phyloP scores from a whole-genome alignment of 345 rosid genomes.

The Camelina neglecta region DNA sequence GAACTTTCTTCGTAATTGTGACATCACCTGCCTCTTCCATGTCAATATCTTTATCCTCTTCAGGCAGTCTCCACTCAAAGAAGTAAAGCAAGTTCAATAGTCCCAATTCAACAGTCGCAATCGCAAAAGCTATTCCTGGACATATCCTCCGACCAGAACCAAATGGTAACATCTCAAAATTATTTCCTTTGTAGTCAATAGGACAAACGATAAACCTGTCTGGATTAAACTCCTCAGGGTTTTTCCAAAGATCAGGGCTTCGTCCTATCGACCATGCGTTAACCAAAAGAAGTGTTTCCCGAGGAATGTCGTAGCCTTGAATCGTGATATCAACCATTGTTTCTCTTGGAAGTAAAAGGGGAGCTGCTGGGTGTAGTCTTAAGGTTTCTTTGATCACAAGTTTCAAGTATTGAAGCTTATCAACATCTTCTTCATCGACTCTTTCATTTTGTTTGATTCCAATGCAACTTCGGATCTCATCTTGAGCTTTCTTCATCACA shows the following conservation, averaged over 20 bases:
- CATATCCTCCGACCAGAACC: background rate
- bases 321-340: conserved; percentile 28
- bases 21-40: too few species aligned
- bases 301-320: conserved; percentile 49
- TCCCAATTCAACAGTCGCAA: too few species aligned
- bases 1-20: conserved; percentile 27
- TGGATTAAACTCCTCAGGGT: conserved; percentile 44
- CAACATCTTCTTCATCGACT: conserved; percentile 39
- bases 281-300: conserved; percentile 45
- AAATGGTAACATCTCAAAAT: too few species aligned
- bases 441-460: conserved; percentile 6
- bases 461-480: conserved; percentile 42
- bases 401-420: conserved; percentile 39
- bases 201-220: too few species aligned
- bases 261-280: conserved; percentile 57
- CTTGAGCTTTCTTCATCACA: conserved; percentile 44
- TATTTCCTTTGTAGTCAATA: too few species aligned
- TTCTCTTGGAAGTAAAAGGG: conserved; percentile 49
- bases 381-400: conserved; percentile 44
- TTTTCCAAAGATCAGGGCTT: conserved; percentile 48
- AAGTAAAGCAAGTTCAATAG: too few species aligned
- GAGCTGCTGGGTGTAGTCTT: conserved; percentile 43
- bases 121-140: too few species aligned
- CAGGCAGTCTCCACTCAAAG: too few species aligned
- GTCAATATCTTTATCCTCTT: too few species aligned